These are phyloP conservation scores for Moniliella sp. DNA, from an alignment of 1,284 basidiomycete species.

Conservation along the genomic window DNA sequence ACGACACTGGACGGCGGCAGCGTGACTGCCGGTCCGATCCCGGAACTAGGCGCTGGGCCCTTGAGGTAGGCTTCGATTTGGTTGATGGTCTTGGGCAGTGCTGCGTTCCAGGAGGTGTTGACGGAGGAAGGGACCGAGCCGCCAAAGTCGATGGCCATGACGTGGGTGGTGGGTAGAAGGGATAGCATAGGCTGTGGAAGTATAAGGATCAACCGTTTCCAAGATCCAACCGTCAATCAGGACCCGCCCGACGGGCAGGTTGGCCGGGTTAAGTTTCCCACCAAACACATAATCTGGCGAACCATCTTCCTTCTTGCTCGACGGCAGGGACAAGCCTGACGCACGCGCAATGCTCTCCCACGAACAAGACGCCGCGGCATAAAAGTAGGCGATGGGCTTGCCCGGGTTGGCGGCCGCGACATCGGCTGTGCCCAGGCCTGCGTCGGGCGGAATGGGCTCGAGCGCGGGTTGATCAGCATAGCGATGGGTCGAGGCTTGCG, in stretches of 20 bases:
- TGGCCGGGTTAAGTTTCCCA: conserved; percentile 60
- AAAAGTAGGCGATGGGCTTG: conserved; percentile 34
- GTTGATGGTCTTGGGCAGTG: conserved; percentile 26
- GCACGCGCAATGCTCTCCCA: conserved; percentile 46
- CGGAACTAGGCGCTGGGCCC: too few species aligned
- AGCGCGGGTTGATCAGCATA: too few species aligned
- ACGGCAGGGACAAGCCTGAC: too few species aligned
- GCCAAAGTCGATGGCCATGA: conserved; percentile 69
- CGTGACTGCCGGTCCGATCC: conserved; percentile 23
- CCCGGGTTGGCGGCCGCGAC: too few species aligned
- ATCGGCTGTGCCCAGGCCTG: too few species aligned
- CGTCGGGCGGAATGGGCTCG: too few species aligned
- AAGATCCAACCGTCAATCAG: conserved; percentile 86
- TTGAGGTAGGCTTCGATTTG: conserved; percentile 31
- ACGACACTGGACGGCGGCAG: conserved; percentile 16
- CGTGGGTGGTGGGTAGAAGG: conserved; percentile 74
- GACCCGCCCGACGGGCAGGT: conserved; percentile 55
- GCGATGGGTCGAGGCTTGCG: too few species aligned
- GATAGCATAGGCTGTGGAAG: conserved; percentile 63
- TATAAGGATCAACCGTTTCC: conserved; percentile 90
- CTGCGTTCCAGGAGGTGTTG: conserved; percentile 65
- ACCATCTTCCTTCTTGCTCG: too few species aligned
- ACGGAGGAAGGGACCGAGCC: conserved; percentile 63
- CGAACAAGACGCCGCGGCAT: conserved; percentile 37
- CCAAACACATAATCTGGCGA: too few species aligned